A percentile compares a stretch with the other conserved stretches of the same genome.
phyloP scores from a whole-genome alignment of 225 moss, liverwort and hornwort species.

The Ulota crispa region DNA sequence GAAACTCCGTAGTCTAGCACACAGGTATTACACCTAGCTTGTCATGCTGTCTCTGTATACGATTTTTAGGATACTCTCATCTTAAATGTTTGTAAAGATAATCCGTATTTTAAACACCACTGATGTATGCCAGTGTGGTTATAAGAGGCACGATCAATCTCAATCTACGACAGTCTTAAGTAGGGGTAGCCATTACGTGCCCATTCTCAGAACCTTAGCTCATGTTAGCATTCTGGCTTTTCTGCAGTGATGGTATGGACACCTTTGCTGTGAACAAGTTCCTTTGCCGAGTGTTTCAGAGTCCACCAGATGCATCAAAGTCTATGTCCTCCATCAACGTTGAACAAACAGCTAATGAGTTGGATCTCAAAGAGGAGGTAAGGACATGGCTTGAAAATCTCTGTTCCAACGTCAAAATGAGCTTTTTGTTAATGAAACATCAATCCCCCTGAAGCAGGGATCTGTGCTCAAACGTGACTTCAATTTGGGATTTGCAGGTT shows the following conservation, averaged over 20 bases:
- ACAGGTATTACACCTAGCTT: slow-evolving; percentile 49
- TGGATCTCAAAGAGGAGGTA: slow-evolving; percentile 98
- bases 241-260: slow-evolving; percentile 88
- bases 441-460: not conserved
- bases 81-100: not conserved
- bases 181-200: not conserved
- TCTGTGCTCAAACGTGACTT: not conserved
- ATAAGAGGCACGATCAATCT: not conserved
- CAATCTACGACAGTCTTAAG: not conserved
- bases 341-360: slow-evolving; percentile 68
- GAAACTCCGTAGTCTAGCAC: slow-evolving; percentile 94
- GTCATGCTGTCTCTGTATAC: not conserved
- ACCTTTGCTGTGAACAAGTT: slow-evolving; percentile 80
- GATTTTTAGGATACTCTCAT: not conserved
- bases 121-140: not conserved
- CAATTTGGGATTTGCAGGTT: slow-evolving; percentile 54
- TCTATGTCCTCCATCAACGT: slow-evolving; percentile 60
- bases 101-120: not conserved
- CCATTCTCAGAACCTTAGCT: not conserved
- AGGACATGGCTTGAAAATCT: not conserved
- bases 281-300: slow-evolving; percentile 66
- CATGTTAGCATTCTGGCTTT: slow-evolving; percentile 4
- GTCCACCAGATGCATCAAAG: slow-evolving; percentile 45
- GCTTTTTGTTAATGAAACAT: not conserved
- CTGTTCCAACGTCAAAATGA: not conserved